Conservation (phyloP, 208 protist species). For the Leishmania arabica region DNA sequence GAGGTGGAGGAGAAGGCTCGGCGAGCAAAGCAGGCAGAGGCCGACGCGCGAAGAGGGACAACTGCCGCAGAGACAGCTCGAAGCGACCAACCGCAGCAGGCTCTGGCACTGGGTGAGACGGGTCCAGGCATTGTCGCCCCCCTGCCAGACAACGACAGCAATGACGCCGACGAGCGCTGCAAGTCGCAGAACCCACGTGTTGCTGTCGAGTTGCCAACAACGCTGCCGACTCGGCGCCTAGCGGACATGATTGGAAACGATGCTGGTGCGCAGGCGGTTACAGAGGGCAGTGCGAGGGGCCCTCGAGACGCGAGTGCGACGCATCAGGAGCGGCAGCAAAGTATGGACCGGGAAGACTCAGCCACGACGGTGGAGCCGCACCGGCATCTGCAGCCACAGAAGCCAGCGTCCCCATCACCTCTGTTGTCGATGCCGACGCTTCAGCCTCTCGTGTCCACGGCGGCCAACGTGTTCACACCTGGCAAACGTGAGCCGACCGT, state of each 20-base stretch:
- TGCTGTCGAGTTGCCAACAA: constrained; percentile 9
- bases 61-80: not conserved
- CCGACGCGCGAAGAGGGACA: not conserved
- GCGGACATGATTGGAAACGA: not conserved
- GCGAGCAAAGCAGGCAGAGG: not conserved
- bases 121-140: constrained; percentile 18
- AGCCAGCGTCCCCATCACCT: not conserved
- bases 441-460: not conserved
- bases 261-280: not conserved
- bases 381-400: not conserved
- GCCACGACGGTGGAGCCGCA: constrained; percentile 22
- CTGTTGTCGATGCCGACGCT: not conserved
- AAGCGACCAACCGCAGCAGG: not conserved
- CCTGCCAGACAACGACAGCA: constrained; percentile 23
- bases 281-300: not conserved
- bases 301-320: not conserved
- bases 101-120: not conserved
- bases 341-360: constrained; percentile 1
- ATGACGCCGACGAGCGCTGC: constrained; percentile 12
- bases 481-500: not conserved
- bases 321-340: not conserved
- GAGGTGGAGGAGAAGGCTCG: constrained; percentile 1
- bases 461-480: constrained; percentile 5
- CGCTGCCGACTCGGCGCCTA: not conserved
- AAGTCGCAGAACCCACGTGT: constrained; percentile 25